Base-by-base conservation (phyloP, 306 rosid genomes). In the Cicer yamashitae region DNA sequence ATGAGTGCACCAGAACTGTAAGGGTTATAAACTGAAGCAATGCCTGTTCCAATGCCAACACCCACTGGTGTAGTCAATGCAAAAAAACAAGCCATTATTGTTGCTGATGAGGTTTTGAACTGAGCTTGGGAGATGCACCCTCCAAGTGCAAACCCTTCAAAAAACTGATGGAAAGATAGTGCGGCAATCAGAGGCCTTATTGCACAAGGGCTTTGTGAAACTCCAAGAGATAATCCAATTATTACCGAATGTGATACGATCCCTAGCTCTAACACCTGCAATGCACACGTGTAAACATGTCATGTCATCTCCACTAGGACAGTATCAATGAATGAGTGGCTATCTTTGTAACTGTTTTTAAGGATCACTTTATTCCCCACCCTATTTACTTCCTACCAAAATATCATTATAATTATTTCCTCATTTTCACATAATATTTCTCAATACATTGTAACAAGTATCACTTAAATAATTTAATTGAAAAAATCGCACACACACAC, bases 81-180 rank as follows among this genome's bases (percentile, higher is more conserved):
- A 10, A 96, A 96, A 39, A 96, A 96, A 46, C 85, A 85, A 1
- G 98, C 98, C 99, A 90, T 90, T 61, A 92, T 56, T 8, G 96
- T 74, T 6, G 90, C 77, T 1, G 97, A 85, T 3, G 88, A 82
- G 38, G 82, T 47, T 77, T 85, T 92, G 74, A 92, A 90, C 15
- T 96, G 96, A 1, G 99, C 99, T 68, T 96, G 92, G 8, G 98
- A 90, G 38, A 96, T 92, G 86, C 98, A 96, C 8, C 99, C 99
- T 80, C 99, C 99, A 1, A 96, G 91, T 30, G 98, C 99, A 53
- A 96, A 96, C n/a, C 99, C 99, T 86, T 96, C 99, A 69, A 96
- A 96, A 82, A 96, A 96, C 47, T 96, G 99, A 62, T 96, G 99
- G 77, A 96, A 96, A 0, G 99, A 96, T 7, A 92, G 41, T 10